These are phyloP conservation scores for Bertia moriformis DNA, from an alignment of 2,329 filamentous ascomycete genomes.

Conservation along the genomic window DNA sequence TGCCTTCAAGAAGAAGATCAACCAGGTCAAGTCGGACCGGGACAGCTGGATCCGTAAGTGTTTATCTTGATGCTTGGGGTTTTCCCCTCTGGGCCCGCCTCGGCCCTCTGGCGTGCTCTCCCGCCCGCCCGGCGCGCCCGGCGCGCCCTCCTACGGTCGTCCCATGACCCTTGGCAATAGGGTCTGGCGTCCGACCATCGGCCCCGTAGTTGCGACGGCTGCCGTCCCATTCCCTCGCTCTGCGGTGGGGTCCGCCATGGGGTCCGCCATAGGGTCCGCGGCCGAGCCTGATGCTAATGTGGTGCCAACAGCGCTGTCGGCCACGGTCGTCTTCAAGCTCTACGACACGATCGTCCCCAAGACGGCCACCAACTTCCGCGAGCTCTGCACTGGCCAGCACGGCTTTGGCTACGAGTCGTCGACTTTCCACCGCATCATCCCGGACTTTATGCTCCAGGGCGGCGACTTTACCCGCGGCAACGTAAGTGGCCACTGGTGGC, in stretches of 20 bases:
- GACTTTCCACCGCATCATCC: slow-evolving; percentile 85
- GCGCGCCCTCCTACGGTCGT: neutral
- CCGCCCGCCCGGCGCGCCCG: too few species aligned
- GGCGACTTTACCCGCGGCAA: slow-evolving; percentile 89
- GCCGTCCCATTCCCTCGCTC: too few species aligned
- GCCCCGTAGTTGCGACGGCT: too few species aligned
- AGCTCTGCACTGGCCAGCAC: slow-evolving; percentile 68
- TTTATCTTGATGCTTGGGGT: too few species aligned
- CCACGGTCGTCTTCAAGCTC: slow-evolving; percentile 79
- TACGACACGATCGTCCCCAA: slow-evolving; percentile 68
- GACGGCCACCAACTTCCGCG: slow-evolving; percentile 73
- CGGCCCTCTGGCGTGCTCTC: too few species aligned
- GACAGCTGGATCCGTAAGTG: neutral
- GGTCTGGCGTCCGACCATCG: too few species aligned
- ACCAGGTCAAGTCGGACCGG: neutral
- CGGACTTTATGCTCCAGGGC: slow-evolving; percentile 88
- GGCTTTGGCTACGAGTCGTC: slow-evolving; percentile 74
- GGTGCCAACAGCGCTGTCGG: slow-evolving; percentile 43
- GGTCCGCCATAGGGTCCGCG: too few species aligned
- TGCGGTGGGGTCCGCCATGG: too few species aligned
- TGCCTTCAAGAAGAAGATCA: neutral
- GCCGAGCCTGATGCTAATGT: slow-evolving; percentile 2
- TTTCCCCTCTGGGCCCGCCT: too few species aligned
- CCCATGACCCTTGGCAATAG: neutral
- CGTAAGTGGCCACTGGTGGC: slow-evolving; percentile 35